These are phyloP conservation scores for Hypoxylon sp. DNA, from an alignment of 2,329 filamentous ascomycete genomes.

Conservation along the genomic window DNA sequence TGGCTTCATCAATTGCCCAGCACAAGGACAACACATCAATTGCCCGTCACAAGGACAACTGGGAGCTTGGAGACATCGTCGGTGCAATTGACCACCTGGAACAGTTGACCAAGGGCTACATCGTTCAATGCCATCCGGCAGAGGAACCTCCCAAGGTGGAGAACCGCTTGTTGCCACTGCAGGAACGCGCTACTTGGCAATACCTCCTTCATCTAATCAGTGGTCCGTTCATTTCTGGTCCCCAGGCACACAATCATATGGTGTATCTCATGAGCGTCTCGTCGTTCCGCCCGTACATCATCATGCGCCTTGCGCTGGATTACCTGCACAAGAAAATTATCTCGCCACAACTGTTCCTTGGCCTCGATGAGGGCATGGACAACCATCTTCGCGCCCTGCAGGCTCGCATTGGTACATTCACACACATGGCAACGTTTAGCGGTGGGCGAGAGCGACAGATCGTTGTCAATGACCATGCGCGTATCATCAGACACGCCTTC, in stretches of 20 bases:
- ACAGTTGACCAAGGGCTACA: slow-evolving; percentile 49
- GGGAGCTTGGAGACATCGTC: slow-evolving; percentile 47
- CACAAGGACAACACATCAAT: slow-evolving; percentile 38
- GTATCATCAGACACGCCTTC: slow-evolving; percentile 46
- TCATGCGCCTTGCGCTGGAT: slow-evolving; percentile 50
- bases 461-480: slow-evolving; percentile 51
- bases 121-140: slow-evolving; percentile 46
- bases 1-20: slow-evolving; percentile 30
- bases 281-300: slow-evolving; percentile 46
- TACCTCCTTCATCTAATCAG: slow-evolving; percentile 46
- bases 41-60: slow-evolving; percentile 45
- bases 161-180: slow-evolving; percentile 27
- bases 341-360: slow-evolving; percentile 49
- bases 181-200: slow-evolving; percentile 48
- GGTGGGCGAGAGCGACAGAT: slow-evolving; percentile 45
- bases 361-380: slow-evolving; percentile 48
- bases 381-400: slow-evolving; percentile 49
- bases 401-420: slow-evolving; percentile 40
- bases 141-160: slow-evolving; percentile 36
- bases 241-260: slow-evolving; percentile 46
- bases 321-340: slow-evolving; percentile 51
- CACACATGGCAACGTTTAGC: background rate
- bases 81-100: slow-evolving; percentile 47
- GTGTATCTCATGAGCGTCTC: slow-evolving; percentile 43
- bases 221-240: slow-evolving; percentile 18